phyloP scores from a whole-genome alignment of 2,329 filamentous ascomycete species.

The Cercospora zeina region DNA sequence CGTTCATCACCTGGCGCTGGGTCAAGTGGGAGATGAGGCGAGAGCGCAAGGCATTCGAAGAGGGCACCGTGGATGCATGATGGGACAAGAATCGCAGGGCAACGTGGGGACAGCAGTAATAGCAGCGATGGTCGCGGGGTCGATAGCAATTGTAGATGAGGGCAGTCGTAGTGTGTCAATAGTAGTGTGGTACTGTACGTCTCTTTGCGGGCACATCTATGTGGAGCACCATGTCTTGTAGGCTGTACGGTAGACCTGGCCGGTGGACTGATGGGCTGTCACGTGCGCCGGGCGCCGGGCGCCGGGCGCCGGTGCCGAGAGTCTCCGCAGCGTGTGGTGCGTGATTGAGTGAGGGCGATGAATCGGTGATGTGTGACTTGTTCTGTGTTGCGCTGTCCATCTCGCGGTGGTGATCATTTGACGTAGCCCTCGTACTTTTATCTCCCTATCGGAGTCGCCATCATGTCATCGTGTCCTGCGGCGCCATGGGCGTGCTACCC shows the following conservation, averaged over 20 bases:
- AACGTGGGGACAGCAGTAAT: not conserved
- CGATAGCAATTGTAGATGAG: not conserved
- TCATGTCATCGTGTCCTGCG: not conserved
- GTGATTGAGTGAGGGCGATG: not conserved
- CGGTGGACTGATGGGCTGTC: not conserved
- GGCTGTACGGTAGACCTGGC: not conserved
- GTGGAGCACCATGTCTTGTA: too few relatives aligned
- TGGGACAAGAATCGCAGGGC: not conserved
- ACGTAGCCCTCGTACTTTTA: not conserved
- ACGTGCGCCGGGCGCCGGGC: not conserved
- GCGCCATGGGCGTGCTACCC: not conserved
- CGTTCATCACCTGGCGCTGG: conserved; percentile 27
- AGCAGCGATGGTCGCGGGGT: not conserved
- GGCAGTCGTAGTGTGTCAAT: not conserved
- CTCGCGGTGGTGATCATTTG: conserved; percentile 2
- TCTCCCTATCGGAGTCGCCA: not conserved
- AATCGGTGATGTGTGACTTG: conserved; percentile 8
- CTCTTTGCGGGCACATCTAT: not conserved
- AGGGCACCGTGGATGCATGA: conserved; percentile 29
- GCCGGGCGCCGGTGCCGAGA: not conserved
- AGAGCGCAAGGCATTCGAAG: conserved; percentile 36
- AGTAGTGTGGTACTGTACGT: not conserved
- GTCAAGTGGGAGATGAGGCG: conserved; percentile 37
- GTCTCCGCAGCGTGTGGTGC: not conserved
- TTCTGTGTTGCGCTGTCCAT: conserved; percentile 1